Conservation (phyloP, 441 rosid genomes). For the Gossypium schwendimanii region DNA sequence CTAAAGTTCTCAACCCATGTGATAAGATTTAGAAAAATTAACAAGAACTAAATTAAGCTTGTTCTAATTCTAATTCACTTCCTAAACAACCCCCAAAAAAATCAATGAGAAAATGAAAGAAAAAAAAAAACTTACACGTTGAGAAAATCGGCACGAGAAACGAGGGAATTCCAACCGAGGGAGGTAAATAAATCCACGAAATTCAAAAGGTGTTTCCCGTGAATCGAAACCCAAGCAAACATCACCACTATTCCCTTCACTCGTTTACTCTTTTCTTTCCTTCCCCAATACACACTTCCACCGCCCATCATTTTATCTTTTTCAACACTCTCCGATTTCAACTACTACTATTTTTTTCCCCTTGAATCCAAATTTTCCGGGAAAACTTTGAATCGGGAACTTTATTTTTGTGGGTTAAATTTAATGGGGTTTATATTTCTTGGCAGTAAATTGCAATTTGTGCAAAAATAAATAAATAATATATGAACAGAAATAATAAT, state of each 20-base stretch:
- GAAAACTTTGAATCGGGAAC: neutral
- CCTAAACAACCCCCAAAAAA: neutral
- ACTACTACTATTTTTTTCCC: too few relatives aligned
- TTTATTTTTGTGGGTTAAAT: neutral
- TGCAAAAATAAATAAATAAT: neutral
- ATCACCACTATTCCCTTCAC: conserved; percentile 64
- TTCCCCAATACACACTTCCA: conserved; percentile 56
- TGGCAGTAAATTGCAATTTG: neutral
- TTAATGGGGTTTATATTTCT: neutral
- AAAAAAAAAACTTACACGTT: conserved; percentile 39
- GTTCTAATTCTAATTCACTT: neutral
- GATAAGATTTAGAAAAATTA: neutral
- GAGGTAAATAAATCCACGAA: conserved; percentile 66
- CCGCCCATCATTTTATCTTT: conserved; percentile 34
- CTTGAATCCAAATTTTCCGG: neutral
- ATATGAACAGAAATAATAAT: too few relatives aligned
- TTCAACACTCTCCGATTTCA: neutral
- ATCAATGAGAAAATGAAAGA: neutral
- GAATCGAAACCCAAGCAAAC: conserved; percentile 63
- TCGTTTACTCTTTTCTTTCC: conserved; percentile 21
- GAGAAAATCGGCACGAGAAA: conserved; percentile 65
- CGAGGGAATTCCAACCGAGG: conserved; percentile 74
- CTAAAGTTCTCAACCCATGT: neutral
- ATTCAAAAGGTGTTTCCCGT: conserved; percentile 30
- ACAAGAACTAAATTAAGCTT: neutral